phyloP scores from a whole-genome alignment of 495 filamentous ascomycete species.

The Tirmania nivea region DNA sequence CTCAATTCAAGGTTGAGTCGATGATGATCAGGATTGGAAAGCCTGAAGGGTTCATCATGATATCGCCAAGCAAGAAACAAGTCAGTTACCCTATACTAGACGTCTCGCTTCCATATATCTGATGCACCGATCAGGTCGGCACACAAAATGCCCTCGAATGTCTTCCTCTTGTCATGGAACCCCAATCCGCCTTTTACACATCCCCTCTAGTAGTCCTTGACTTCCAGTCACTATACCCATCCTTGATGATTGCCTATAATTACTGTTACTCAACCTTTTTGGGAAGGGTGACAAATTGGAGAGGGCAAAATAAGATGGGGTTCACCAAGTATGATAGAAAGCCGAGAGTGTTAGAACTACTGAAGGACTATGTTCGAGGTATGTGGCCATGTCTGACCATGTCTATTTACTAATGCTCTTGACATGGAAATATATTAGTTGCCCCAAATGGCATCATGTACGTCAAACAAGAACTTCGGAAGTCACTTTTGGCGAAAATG shows the following conservation, averaged over 20 bases:
- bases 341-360: conserved; percentile 48
- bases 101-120: background rate
- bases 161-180: conserved; percentile 91
- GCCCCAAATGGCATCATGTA: conserved; percentile 95
- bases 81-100: background rate
- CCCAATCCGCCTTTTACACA: conserved; percentile 81
- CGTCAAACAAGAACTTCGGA: conserved; percentile 61
- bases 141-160: conserved; percentile 90
- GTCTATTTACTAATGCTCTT: background rate
- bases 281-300: conserved; percentile 64
- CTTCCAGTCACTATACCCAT: conserved; percentile 91
- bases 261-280: conserved; percentile 97
- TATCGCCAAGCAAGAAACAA: conserved; percentile 77
- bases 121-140: conserved; percentile 32
- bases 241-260: conserved; percentile 97
- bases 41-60: conserved; percentile 76
- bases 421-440: conserved; percentile 25
- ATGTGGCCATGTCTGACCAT: background rate
- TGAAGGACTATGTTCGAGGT: conserved; percentile 64
- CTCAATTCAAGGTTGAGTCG: conserved; percentile 95
- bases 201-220: conserved; percentile 80
- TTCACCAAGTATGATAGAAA: conserved; percentile 65
- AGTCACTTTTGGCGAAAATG: conserved; percentile 89
- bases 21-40: conserved; percentile 98
- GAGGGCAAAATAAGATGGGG: conserved; percentile 84